phyloP scores from a whole-genome alignment of 768 basidiomycete species.

The Macrolepiota albuminosa region DNA sequence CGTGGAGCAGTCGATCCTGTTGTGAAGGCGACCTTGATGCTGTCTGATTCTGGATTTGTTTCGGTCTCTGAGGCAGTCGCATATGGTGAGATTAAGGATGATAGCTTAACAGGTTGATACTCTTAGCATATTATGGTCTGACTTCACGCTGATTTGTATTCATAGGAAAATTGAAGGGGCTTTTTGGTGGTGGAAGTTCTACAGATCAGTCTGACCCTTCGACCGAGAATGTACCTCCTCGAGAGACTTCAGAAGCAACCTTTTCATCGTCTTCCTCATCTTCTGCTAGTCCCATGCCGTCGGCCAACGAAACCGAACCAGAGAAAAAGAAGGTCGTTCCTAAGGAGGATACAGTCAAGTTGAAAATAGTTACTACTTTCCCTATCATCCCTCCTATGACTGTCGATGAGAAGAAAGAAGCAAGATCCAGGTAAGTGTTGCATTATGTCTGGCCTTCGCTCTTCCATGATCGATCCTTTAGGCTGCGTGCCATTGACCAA shows the following conservation, averaged over 20 bases:
- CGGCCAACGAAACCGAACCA: constrained; percentile 24
- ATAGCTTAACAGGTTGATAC: constrained; percentile 62
- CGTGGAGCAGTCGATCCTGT: constrained; percentile 77
- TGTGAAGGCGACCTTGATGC: constrained; percentile 76
- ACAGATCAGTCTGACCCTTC: constrained; percentile 35
- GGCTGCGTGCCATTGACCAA: constrained; percentile 73
- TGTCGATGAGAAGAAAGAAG: constrained; percentile 65
- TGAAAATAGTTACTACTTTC: constrained; percentile 61
- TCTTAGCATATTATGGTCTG: background rate
- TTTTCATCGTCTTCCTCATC: constrained; percentile 28
- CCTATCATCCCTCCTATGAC: constrained; percentile 74
- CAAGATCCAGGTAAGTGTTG: constrained; percentile 63
- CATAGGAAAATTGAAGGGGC: constrained; percentile 78
- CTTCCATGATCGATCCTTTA: constrained; percentile 21
- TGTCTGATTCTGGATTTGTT: constrained; percentile 86
- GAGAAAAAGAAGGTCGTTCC: constrained; percentile 31
- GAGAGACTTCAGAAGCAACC: constrained; percentile 25
- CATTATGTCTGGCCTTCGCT: background rate
- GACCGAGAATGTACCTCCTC: constrained; percentile 40
- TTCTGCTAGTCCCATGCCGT: constrained; percentile 31
- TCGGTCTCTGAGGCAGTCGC: constrained; percentile 76
- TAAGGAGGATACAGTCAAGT: constrained; percentile 60
- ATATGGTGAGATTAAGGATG: constrained; percentile 78
- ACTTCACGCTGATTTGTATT: constrained; percentile 6
- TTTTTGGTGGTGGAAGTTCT: constrained; percentile 67